Conservation (phyloP, 1,284 basidiomycete species). For the Vanrija sp. region DNA sequence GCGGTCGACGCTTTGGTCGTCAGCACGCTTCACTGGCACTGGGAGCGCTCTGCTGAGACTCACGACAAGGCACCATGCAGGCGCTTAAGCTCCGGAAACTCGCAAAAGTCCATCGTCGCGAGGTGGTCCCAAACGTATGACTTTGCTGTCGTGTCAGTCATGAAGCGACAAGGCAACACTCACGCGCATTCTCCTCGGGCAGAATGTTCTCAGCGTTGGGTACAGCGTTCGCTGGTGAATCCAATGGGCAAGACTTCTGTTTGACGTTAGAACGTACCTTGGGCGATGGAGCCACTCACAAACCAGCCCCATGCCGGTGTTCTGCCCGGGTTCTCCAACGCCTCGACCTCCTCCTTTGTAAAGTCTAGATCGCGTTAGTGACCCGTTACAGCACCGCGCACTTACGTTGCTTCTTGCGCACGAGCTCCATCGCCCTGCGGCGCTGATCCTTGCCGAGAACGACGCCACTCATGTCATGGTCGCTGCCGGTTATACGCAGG, state of each 20-base stretch:
- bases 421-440: conserved; percentile 44
- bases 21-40: neutral
- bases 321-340: conserved; percentile 44
- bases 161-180: conserved; percentile 4
- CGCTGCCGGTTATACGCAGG: conserved; percentile 41
- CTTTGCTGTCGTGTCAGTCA: conserved; percentile 21
- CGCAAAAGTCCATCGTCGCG: conserved; percentile 53
- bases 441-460: conserved; percentile 50
- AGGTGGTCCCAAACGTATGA: conserved; percentile 52
- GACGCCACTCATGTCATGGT: conserved; percentile 46
- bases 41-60: conserved; percentile 1
- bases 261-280: neutral
- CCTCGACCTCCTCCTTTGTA: conserved; percentile 40
- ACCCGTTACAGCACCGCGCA: conserved; percentile 14
- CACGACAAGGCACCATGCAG: conserved; percentile 46
- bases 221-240: conserved; percentile 44
- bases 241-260: conserved; percentile 45
- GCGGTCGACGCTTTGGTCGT: conserved; percentile 36
- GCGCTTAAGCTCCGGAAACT: conserved; percentile 50
- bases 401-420: conserved; percentile 46
- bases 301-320: conserved; percentile 48
- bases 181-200: conserved; percentile 33
- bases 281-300: conserved; percentile 22
- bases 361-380: conserved; percentile 37
- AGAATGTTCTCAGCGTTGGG: conserved; percentile 36